phyloP scores from a whole-genome alignment of 768 basidiomycete genomes.

The Baorangia bicolor region DNA sequence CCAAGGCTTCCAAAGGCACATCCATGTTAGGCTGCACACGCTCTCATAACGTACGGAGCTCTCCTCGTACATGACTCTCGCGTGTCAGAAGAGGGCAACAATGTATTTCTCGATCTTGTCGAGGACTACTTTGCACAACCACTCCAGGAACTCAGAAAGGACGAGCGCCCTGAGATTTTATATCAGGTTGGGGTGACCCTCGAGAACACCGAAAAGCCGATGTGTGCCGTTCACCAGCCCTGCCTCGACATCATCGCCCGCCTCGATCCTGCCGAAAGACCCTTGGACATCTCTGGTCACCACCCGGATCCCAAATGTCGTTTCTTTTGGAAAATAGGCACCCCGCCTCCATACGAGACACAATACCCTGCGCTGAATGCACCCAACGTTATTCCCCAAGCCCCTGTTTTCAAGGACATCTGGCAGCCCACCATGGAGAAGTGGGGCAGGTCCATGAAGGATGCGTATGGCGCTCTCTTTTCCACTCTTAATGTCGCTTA shows the following conservation, averaged over 20 bases:
- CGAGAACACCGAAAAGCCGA: conserved; percentile 94
- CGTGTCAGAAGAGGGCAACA: conserved; percentile 80
- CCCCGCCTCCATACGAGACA: conserved; percentile 73
- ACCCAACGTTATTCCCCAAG: conserved; percentile 77
- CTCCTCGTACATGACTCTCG: conserved; percentile 83
- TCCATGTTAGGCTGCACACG: conserved; percentile 66
- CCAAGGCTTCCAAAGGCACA: not conserved
- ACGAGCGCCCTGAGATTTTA: conserved; percentile 81
- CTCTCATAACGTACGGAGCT: conserved; percentile 82
- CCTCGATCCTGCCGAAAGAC: conserved; percentile 76
- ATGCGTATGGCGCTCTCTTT: conserved; percentile 55
- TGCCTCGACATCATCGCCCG: conserved; percentile 78
- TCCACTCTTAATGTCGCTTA: conserved; percentile 4
- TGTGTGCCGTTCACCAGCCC: conserved; percentile 78
- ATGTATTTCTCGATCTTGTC: conserved; percentile 79
- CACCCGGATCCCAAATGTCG: conserved; percentile 92
- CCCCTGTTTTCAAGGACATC: conserved; percentile 48
- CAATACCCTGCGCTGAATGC: conserved; percentile 76
- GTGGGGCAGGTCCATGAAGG: conserved; percentile 89
- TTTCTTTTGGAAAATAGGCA: conserved; percentile 87
- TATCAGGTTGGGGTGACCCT: conserved; percentile 95
- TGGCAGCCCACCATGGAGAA: conserved; percentile 79
- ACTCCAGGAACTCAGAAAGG: conserved; percentile 56
- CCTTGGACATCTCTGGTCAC: conserved; percentile 78
- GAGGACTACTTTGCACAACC: conserved; percentile 93